Evolutionary conservation across 2,329 filamentous ascomycete species (phyloP), one percentile per base, ranked within the genome.

Genomic region (Ceratocystis cubensis): DNA sequence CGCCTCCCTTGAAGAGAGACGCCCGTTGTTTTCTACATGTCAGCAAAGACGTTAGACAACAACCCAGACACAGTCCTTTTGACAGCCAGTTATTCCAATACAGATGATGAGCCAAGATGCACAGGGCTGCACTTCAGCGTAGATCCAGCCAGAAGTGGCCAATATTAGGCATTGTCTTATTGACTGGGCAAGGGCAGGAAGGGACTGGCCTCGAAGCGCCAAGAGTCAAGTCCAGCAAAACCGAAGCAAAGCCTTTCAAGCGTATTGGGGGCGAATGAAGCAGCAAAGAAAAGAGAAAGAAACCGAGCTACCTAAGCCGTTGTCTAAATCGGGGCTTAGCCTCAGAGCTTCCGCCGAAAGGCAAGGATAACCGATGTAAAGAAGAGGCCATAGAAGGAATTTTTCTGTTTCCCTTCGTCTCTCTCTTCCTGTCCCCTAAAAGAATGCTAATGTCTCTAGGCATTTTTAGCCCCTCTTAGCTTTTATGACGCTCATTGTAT

Each of bases 41-140:
- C 56, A 59, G 33, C n/a, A 5, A 59, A 20, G 2, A 3, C 37
- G 28, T 30, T 17, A 37, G 56, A 59, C 56, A 59, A 37, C 7
- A 28, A 37, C 25, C n/a, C 56, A 59, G 8, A 15, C 56, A 37
- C n/a, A 20, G 28, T 37, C 17, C 17, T 33, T 59, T 59, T 37
- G 56, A 59, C 15, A 8, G 56, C 28, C 56, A 59, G 25, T 33
- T 59, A 28, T 59, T 37, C 56, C 56, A 59, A 59, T 37, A n/a
- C 56, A 59, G 37, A 30, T 30, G 33, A 20, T 59, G 56, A 37
- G 56, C 48, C 20, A 41, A 41, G 10, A 22, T 53, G 7, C 53
- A 57, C 15, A 17, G 56, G 4, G 15, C 56, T 37, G 28, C 56
- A 59, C 37, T 59, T 13, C 56, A 6, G 56, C 22, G 28, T 37